Conservation (phyloP, 441 rosid species). For the Croton laevigatus region DNA sequence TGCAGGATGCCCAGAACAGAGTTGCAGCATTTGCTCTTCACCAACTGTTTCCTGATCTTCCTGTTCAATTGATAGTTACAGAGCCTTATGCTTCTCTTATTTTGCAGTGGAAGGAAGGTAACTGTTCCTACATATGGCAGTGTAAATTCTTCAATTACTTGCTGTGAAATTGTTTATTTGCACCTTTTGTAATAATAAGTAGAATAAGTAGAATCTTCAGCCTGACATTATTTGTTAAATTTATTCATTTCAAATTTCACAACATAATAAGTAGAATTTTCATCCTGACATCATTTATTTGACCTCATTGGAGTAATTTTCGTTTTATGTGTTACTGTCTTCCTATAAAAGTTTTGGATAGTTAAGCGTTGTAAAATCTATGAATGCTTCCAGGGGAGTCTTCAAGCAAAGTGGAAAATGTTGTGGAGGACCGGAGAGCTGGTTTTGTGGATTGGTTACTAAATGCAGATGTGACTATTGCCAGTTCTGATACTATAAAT, state of each 20-base stretch:
- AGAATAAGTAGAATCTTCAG: background rate
- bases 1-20: slow-evolving; percentile 90
- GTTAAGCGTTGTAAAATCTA: slow-evolving; percentile 15
- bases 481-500: slow-evolving; percentile 24
- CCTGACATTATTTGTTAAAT: background rate
- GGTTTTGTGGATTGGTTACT: slow-evolving; percentile 75
- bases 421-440: slow-evolving; percentile 65
- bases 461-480: slow-evolving; percentile 37
- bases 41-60: slow-evolving; percentile 72
- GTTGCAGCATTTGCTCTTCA: slow-evolving; percentile 83
- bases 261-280: background rate
- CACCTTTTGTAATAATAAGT: background rate
- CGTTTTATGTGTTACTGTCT: background rate
- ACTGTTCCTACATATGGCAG: slow-evolving; percentile 18
- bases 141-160: slow-evolving; percentile 1
- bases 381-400: slow-evolving; percentile 46
- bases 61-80: slow-evolving; percentile 61
- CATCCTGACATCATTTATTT: background rate
- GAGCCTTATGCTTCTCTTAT: slow-evolving; percentile 79
- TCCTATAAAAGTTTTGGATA: slow-evolving; percentile 14
- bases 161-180: background rate
- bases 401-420: slow-evolving; percentile 42
- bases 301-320: background rate
- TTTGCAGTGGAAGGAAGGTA: slow-evolving; percentile 79
- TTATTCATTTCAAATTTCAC: background rate